phyloP scores from a whole-genome alignment of 306 rosid species.

The Cyamopsis tetragonoloba region DNA sequence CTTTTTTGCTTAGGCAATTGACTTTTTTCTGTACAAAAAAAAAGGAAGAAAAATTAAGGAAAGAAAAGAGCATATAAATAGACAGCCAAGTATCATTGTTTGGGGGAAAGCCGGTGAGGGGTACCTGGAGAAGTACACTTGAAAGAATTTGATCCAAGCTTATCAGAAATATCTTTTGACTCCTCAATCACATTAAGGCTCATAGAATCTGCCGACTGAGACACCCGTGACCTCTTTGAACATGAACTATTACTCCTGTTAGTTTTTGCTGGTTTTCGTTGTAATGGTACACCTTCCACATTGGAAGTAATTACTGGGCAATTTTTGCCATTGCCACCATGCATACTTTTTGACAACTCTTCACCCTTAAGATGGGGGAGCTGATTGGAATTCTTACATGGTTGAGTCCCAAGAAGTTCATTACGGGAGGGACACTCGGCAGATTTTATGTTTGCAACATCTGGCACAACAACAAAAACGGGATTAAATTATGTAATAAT shows the following conservation, averaged over 20 bases:
- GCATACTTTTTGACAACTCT: constrained; percentile 32
- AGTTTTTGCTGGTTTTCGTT: constrained; percentile 53
- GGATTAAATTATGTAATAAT: constrained; percentile 15
- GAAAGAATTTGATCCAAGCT: constrained; percentile 45
- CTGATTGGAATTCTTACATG: constrained; percentile 41
- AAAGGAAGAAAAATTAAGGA: constrained; percentile 8
- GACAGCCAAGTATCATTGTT: neutral
- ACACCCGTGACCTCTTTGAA: constrained; percentile 60
- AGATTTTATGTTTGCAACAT: constrained; percentile 38
- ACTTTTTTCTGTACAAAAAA: constrained; percentile 53
- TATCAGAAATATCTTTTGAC: constrained; percentile 47
- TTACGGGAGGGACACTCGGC: constrained; percentile 41
- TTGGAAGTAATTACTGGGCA: constrained; percentile 36
- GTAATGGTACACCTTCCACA: constrained; percentile 40
- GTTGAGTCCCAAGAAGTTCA: constrained; percentile 35
- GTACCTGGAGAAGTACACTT: constrained; percentile 64
- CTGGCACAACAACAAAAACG: constrained; percentile 40
- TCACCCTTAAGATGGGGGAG: constrained; percentile 37
- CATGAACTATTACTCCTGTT: constrained; percentile 43
- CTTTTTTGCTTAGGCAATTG: constrained; percentile 66
- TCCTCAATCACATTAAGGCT: constrained; percentile 44
- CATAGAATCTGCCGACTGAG: constrained; percentile 45
- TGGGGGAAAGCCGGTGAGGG: neutral
- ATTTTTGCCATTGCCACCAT: constrained; percentile 36
- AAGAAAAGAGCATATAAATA: constrained; percentile 12